Evolutionary conservation across 2,329 filamentous ascomycete genomes (phyloP).

Genomic region (Epichloe elymi): DNA sequence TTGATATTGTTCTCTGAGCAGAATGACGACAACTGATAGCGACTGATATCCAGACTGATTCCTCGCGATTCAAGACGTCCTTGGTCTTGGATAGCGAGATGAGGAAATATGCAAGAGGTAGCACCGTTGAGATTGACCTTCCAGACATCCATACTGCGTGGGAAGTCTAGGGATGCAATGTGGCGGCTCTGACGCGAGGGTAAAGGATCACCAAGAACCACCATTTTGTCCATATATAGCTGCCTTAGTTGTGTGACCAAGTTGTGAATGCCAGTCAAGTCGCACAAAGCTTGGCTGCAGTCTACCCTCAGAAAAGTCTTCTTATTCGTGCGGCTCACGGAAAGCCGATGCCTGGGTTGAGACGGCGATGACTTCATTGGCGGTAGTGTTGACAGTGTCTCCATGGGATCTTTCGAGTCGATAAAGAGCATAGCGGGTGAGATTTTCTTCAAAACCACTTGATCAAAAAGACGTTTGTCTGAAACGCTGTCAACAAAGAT

Average conservation of each 20-base stretch:
- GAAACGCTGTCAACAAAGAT: slow-evolving; percentile 39
- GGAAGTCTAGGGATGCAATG: slow-evolving; percentile 14
- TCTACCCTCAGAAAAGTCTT: slow-evolving; percentile 37
- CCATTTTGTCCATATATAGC: slow-evolving; percentile 26
- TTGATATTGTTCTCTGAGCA: slow-evolving; percentile 25
- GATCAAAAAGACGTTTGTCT: slow-evolving; percentile 35
- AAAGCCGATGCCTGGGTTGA: slow-evolving; percentile 35
- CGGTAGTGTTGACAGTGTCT: slow-evolving; percentile 27
- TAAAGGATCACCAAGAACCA: slow-evolving; percentile 13
- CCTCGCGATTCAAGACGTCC: slow-evolving; percentile 21
- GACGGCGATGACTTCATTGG: slow-evolving; percentile 22
- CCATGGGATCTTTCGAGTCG: slow-evolving; percentile 27
- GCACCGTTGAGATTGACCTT: slow-evolving; percentile 24
- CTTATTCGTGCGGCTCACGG: slow-evolving; percentile 31
- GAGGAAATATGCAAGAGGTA: slow-evolving; percentile 33
- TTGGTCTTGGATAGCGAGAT: slow-evolving; percentile 17
- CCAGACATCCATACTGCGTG: slow-evolving; percentile 32
- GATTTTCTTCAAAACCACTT: slow-evolving; percentile 31
- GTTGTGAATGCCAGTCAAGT: slow-evolving; percentile 31
- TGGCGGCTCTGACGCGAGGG: slow-evolving; percentile 16
- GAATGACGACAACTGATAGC: slow-evolving; percentile 30
- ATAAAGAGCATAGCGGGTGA: slow-evolving; percentile 41
- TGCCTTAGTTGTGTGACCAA: slow-evolving; percentile 34
- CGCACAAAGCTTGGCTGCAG: slow-evolving; percentile 37
- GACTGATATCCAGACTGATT: slow-evolving; percentile 27